These are phyloP conservation scores for Chrysochromulina tobinii DNA, from an alignment of 78 protist species.

Conservation along the genomic window DNA sequence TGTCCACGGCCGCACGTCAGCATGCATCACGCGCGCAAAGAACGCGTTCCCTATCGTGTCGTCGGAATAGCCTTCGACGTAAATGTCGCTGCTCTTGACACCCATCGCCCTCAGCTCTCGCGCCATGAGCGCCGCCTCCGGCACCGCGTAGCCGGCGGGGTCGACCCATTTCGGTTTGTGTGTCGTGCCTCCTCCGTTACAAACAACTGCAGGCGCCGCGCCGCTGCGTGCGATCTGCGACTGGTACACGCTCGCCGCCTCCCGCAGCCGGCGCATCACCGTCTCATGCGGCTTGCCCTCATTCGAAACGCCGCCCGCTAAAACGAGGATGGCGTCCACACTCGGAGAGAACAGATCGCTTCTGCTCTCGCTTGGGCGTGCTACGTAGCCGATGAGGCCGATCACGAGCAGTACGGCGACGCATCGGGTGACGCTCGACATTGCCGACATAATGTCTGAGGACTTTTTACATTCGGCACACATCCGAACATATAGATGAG, in stretches of 20 bases:
- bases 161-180: not conserved
- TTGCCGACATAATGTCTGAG: too few relatives aligned
- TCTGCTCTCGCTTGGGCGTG: too few relatives aligned
- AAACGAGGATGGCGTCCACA: not conserved
- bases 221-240: not conserved
- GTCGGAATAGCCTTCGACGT: constrained; percentile 10
- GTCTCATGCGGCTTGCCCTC: not conserved
- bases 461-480: too few relatives aligned
- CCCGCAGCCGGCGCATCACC: not conserved
- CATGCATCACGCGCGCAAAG: constrained; percentile 25
- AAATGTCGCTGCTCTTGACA: not conserved
- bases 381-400: too few relatives aligned
- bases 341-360: not conserved
- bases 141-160: not conserved
- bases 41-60: constrained; percentile 57
- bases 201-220: not conserved
- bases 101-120: not conserved
- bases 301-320: not conserved
- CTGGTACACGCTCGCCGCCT: not conserved
- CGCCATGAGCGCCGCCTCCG: constrained; percentile 20
- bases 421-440: too few relatives aligned
- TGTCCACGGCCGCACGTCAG: not conserved
- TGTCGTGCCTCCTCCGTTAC: constrained; percentile 19
- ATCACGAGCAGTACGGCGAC: too few relatives aligned
- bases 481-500: too few relatives aligned